Conservation (phyloP, 192 early-diverging fungal species). For the Umbelopsis sp. region DNA sequence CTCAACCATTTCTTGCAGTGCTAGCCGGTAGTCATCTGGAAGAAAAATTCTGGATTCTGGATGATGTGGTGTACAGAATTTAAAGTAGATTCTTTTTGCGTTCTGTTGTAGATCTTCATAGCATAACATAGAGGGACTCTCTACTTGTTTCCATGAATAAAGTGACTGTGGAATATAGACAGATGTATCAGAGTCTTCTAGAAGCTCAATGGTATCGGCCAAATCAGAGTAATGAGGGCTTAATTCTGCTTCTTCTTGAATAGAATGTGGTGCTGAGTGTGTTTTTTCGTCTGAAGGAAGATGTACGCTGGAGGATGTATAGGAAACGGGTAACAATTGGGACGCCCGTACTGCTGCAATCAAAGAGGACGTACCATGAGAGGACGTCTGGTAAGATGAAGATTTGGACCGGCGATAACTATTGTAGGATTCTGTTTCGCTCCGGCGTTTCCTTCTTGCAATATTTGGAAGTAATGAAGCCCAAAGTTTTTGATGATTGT, state of each 20-base stretch:
- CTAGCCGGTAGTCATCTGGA: conserved; percentile 41
- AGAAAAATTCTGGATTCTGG: conserved; percentile 26
- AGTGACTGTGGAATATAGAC: neutral
- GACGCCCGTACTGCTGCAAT: neutral
- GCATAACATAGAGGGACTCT: neutral
- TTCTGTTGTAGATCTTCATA: conserved; percentile 33
- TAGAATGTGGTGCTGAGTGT: neutral
- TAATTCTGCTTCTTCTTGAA: neutral
- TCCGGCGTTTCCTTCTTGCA: conserved; percentile 22
- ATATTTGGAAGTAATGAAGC: conserved; percentile 19
- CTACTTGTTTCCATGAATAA: neutral
- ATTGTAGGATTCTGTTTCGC: conserved; percentile 3
- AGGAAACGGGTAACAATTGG: neutral
- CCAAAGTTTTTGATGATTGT: conserved; percentile 45
- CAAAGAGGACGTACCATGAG: neutral
- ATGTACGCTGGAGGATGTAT: neutral
- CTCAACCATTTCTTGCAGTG: conserved; percentile 40
- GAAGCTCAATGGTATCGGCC: neutral
- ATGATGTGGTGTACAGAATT: conserved; percentile 32
- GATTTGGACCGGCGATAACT: neutral
- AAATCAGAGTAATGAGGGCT: neutral
- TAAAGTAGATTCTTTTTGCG: conserved; percentile 33
- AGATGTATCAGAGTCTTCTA: neutral
- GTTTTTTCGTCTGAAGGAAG: too few species aligned
- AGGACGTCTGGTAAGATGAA: neutral